Conservation (phyloP, 2,329 filamentous ascomycete genomes). For the Penicillium sp. region DNA sequence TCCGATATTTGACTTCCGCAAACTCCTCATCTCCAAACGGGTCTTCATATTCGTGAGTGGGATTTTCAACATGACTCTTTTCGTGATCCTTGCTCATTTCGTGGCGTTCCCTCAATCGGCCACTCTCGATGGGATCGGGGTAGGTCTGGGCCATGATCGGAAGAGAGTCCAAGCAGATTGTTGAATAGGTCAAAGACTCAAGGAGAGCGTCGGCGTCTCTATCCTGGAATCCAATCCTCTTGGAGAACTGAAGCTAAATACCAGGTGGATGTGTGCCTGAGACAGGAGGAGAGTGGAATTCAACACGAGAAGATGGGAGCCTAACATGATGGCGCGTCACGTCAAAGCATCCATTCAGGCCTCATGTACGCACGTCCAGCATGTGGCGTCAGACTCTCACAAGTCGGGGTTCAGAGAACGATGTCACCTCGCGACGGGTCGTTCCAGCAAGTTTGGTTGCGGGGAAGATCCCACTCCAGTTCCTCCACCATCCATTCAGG, state of each 20-base stretch:
- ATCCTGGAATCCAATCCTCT: neutral
- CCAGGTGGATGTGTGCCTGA: neutral
- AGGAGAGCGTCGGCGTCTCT: too few species aligned
- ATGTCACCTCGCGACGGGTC: neutral
- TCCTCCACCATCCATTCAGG: too few species aligned
- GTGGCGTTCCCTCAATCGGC: neutral
- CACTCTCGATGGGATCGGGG: neutral
- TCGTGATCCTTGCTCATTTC: neutral
- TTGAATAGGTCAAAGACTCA: too few species aligned
- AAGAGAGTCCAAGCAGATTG: neutral
- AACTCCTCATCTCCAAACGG: conserved; percentile 14
- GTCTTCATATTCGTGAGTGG: conserved; percentile 1
- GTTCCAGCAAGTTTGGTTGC: neutral
- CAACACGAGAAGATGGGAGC: neutral
- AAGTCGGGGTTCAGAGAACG: neutral
- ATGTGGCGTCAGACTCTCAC: neutral
- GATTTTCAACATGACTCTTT: neutral
- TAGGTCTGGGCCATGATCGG: neutral
- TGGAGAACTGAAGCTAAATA: neutral
- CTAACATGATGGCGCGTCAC: neutral
- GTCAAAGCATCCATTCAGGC: neutral
- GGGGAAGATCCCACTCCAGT: neutral
- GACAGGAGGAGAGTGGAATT: neutral
- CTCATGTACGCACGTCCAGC: neutral
- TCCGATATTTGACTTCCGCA: conserved; percentile 15